Evolutionary conservation across 345 rosid genomes (phyloP), one percentile per base, ranked within the genome.

Genomic region (Psidium guajava): DNA sequence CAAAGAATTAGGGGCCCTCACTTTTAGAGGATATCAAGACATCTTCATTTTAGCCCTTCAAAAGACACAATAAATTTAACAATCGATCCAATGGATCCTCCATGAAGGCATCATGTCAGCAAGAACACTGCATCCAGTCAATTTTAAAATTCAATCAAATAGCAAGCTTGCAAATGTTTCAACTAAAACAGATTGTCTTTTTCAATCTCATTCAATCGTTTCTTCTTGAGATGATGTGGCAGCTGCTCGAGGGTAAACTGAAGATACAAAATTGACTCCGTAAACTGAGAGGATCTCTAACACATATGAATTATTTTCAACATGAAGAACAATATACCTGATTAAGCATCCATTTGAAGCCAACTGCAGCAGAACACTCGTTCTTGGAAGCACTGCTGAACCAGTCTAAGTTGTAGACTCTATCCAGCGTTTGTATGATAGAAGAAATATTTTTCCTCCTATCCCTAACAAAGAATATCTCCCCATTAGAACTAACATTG

Each of bases 311-410:
- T 36, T 5, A 47, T 32, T 56, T 6, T 52, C 22, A 81, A 53
- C 50, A 28, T 24, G 58, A 83, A 75, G n/a, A 84, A 85, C 54
- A 11, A 49, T 82, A 51, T 91, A 95, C 99, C 95, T 97, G 98
- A 91, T 97, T 97, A 85, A 97, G 95, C 98, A 97, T 96, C 99
- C 99, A 97, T 92, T 97, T 97, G 93, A 96, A 96, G 89, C 99
- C 99, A 89, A 94, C 90, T 1, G 99, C 98, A 10, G 96, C 98
- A 51, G 99, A 95, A 88, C 99, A 97, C 83, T 95, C 97, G 61
- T 97, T 97, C 94, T 95, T 97, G 15, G 98, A 93, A 87, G 99
- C 98, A 86, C 99, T 97, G 7, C 90, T 91, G 59, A 94, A 87
- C 98, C 94, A 93, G 82, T 97, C 99, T 82, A 97, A 92, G 89